A percentile compares a stretch with the other conserved stretches of the same genome.
Conservation (phyloP, 2,329 filamentous ascomycete species). For the Neopestalotiopsis sp. region DNA sequence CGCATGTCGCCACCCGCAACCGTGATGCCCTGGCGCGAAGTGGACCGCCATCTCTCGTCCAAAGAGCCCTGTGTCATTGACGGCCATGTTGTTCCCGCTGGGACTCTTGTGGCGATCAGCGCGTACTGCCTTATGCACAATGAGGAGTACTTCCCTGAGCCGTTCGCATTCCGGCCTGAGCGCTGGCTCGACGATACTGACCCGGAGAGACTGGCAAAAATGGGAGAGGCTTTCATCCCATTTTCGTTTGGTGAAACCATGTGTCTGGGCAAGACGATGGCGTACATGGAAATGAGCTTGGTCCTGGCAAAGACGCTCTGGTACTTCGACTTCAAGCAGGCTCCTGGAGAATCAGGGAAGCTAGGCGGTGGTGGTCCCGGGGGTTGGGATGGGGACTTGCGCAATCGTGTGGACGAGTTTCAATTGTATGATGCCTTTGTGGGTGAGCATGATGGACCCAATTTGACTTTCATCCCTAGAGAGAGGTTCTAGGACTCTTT, state of each 20-base stretch:
- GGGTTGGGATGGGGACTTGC: neutral
- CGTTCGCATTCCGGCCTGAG: no score
- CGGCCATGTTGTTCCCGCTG: no score
- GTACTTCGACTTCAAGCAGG: constrained; percentile 24
- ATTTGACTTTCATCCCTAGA: constrained; percentile 3
- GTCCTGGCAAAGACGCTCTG: constrained; percentile 27
- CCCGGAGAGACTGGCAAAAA: no score
- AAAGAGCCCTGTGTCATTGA: no score
- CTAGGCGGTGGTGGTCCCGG: neutral
- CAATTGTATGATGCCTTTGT: constrained; percentile 3
- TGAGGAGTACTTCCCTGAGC: no score
- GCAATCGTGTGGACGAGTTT: neutral
- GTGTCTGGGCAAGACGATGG: constrained; percentile 40
- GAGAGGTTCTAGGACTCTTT: no score
- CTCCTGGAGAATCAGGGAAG: neutral
- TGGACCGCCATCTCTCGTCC: no score
- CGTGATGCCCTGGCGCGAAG: no score
- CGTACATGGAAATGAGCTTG: constrained; percentile 28
- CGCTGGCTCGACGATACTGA: no score
- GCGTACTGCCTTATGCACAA: no score
- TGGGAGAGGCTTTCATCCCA: constrained; percentile 30
- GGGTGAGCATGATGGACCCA: constrained; percentile 1
- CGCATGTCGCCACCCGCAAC: no score
- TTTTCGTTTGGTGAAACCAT: constrained; percentile 41
- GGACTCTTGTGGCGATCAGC: no score